Conservation (phyloP, 2,329 filamentous ascomycete species). For the Pseudonectria buxi region DNA sequence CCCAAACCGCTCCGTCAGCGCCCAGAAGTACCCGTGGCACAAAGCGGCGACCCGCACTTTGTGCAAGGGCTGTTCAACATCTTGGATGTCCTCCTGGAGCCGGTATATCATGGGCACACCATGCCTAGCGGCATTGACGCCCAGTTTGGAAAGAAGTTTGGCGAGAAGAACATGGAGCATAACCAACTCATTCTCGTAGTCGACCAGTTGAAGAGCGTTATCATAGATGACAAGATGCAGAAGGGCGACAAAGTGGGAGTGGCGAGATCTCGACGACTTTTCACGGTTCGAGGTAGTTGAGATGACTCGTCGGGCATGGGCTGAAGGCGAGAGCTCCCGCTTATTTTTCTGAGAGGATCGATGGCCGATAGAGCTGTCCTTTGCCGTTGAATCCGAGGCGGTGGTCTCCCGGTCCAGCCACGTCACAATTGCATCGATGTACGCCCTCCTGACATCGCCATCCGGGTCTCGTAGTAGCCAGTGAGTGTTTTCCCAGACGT, state of each 20-base stretch:
- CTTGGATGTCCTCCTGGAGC: constrained; percentile 76
- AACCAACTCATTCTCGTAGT: constrained; percentile 67
- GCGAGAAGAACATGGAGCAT: constrained; percentile 71
- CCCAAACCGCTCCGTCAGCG: constrained; percentile 67
- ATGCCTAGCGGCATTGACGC: constrained; percentile 71
- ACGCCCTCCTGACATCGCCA: constrained; percentile 72
- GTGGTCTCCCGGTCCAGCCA: constrained; percentile 82
- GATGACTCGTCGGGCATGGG: constrained; percentile 54
- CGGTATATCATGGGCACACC: constrained; percentile 85
- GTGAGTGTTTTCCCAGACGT: constrained; percentile 94
- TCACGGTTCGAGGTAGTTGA: constrained; percentile 62
- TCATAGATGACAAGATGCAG: constrained; percentile 89
- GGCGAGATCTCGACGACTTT: constrained; percentile 41
- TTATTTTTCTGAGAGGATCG: constrained; percentile 36
- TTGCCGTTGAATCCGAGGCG: constrained; percentile 54
- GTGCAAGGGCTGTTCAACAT: constrained; percentile 55
- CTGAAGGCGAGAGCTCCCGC: constrained; percentile 30
- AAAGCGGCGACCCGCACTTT: constrained; percentile 78
- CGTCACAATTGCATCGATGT: constrained; percentile 72
- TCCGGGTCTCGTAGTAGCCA: constrained; percentile 82
- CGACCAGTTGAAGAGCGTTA: constrained; percentile 66
- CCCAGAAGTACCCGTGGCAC: constrained; percentile 85
- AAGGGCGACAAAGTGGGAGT: constrained; percentile 70
- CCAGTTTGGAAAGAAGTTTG: constrained; percentile 67
- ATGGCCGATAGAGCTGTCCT: constrained; percentile 46